Conservation (phyloP, 257 asterid genomes). For the Leonotis leonurus region DNA sequence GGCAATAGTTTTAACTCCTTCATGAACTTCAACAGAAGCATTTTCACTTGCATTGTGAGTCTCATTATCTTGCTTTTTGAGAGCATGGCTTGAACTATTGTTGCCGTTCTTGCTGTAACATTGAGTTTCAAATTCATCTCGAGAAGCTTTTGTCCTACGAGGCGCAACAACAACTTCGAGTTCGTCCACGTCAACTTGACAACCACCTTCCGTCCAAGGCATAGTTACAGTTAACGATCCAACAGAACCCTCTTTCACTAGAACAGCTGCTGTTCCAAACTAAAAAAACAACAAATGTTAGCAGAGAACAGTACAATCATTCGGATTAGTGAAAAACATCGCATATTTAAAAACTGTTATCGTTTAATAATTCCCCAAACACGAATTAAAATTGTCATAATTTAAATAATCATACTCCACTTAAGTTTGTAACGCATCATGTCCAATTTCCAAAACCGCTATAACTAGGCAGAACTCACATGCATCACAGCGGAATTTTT, state of each 20-base stretch:
- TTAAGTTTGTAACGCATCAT: neutral
- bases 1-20: slow-evolving; percentile 96
- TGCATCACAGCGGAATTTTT: no score
- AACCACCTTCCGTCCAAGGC: slow-evolving; percentile 96
- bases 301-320: neutral
- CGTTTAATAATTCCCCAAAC: neutral
- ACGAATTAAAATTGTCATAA: no score
- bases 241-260: slow-evolving; percentile 86
- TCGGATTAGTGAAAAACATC: neutral
- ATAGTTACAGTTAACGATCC: slow-evolving; percentile 72
- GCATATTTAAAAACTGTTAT: neutral
- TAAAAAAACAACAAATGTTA: slow-evolving; percentile 32
- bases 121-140: slow-evolving; percentile 35
- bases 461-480: neutral
- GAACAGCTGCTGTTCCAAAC: slow-evolving; percentile 59
- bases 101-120: slow-evolving; percentile 24
- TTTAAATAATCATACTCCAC: slow-evolving; percentile 1
- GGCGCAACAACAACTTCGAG: slow-evolving; percentile 86
- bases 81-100: slow-evolving; percentile 22
- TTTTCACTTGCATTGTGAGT: slow-evolving; percentile 23
- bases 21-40: slow-evolving; percentile 77
- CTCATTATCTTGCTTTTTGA: slow-evolving; percentile 38
- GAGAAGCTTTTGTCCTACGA: slow-evolving; percentile 26
- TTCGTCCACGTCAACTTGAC: slow-evolving; percentile 76
- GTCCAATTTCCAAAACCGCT: neutral